Evolutionary conservation across 2,329 filamentous ascomycete genomes (phyloP), one percentile per base, ranked within the genome.

Genomic region (Fusarium floridanum): DNA sequence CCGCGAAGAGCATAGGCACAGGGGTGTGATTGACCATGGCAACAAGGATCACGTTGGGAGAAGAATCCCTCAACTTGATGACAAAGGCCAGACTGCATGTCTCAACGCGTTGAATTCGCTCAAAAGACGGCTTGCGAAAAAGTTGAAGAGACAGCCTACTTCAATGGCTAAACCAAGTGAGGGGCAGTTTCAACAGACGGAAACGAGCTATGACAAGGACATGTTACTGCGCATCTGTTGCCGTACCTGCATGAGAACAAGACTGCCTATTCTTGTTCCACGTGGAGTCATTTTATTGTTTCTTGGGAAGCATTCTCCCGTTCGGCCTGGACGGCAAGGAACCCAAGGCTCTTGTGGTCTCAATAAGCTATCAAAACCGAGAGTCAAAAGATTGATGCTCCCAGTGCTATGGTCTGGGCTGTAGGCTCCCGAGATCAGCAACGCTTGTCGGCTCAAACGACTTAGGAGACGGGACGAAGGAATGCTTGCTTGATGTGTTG

Each of bases 161-260:
- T 34, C 39, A n/a, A 32, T 27, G 48, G 56, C 59, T 53, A 32
- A 37, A 36, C 59, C 59, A 32, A 37, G 39, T 57, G 57, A 61
- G 61, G 39, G 32, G 43, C 22, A 36, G 17, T 60, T 27, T 39
- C 50, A 55, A 14, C 17, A 57, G n/a, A 72, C 22, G 17, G 43
- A 69, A 45, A 61, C 48, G 43, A 66, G 61, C 59, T 68, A 45
- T 63, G 65, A 62, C 53, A 68, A 59, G 59, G 59, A 66, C 39
- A 32, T 41, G 29, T 62, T 48, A 70, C 64, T 63, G 62, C 57
- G 61, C 43, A 37, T 32, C 34, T 64, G 59, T 69, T 65, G 57
- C 55, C 61, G 77, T 78, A 77, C 77, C 77, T 78, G 77, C 77
- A 73, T 78, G 60, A 63, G 53, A 61, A 68, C 70, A 56, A 64